Conservation (phyloP, 2,329 filamentous ascomycete species). For the Talaromyces atroroseus region DNA sequence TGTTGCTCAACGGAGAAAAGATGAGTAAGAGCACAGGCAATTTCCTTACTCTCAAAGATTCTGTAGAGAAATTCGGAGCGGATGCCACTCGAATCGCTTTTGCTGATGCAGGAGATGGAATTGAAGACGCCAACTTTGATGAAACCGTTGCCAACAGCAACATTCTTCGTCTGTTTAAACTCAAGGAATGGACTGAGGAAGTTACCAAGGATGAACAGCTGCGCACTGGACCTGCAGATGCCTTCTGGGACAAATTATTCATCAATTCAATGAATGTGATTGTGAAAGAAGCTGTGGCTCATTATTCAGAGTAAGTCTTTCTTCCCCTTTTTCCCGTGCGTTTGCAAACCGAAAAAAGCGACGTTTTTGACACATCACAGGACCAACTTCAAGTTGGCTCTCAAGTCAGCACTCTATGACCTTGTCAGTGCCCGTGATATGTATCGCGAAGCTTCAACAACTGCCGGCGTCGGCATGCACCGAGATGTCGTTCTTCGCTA, state of each 20-base stretch:
- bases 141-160: conserved; percentile 89
- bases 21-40: conserved; percentile 98
- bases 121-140: conserved; percentile 95
- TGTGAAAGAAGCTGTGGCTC: conserved; percentile 68
- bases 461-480: conserved; percentile 80
- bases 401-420: conserved; percentile 85
- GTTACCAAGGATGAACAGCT: conserved; percentile 68
- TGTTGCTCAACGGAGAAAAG: conserved; percentile 94
- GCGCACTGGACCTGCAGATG: conserved; percentile 67
- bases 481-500: conserved; percentile 71
- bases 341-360: too few relatives aligned
- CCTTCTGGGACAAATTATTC: conserved; percentile 84
- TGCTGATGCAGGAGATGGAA: conserved; percentile 88
- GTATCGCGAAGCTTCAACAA: conserved; percentile 76
- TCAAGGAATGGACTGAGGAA: conserved; percentile 91
- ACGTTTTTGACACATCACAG: conserved; percentile 23
- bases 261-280: conserved; percentile 86
- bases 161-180: conserved; percentile 75
- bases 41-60: conserved; percentile 84
- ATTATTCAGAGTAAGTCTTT: conserved; percentile 62
- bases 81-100: conserved; percentile 88
- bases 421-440: conserved; percentile 82
- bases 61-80: conserved; percentile 87
- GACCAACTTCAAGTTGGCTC: conserved; percentile 78
- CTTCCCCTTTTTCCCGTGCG: not conserved